Base-by-base conservation (phyloP, 2,329 filamentous ascomycete species). In the Torrubiella hemipterigena region DNA sequence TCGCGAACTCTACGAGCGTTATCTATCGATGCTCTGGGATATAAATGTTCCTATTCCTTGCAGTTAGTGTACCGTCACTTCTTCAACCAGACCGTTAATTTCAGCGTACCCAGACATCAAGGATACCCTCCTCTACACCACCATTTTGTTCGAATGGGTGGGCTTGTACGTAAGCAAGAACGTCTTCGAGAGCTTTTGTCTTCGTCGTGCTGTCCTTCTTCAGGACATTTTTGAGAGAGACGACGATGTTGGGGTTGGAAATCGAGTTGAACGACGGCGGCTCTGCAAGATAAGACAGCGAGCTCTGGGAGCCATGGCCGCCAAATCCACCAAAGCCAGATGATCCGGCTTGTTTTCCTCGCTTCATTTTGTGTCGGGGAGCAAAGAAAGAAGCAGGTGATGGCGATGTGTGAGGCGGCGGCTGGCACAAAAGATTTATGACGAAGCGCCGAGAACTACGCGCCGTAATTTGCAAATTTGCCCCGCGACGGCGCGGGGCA, bases 201-300 rank as follows among this genome's bases (percentile, higher is more conserved):
- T 94, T 93, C 22, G 91, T 98, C 9, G 77, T 93, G 47, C 78
- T 80, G 59, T 95, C 89, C 57, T 91, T 93, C 60, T 96, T 98
- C 30, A 78, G 69, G 4, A 95, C 59, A 44, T 93, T 94, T 56
- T 95, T 93, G 60, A 95, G 84, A n/a, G 78, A 75, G 11, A 96
- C 86, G 22, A 89, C 75, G 22, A 89, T 66, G 47, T 91, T 81
- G 7, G 86, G 70, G 44, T 94, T 78, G 27, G 77, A 80, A 37
- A 98, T 75, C 26, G 61, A 62, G 20, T 77, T 75, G 42, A 94
- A 73, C 47, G 94, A 81, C 29, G 83, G 82, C 8, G 85, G 83
- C 47, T 93, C 86, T 32, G 81, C 68, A 31, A 96, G 73, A 58
- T 94, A 95, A 27, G 87, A 94, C 23, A 98, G 67, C 6, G 63